phyloP scores from a whole-genome alignment of 2,329 filamentous ascomycete genomes.

The Stemphylium lycopersici region DNA sequence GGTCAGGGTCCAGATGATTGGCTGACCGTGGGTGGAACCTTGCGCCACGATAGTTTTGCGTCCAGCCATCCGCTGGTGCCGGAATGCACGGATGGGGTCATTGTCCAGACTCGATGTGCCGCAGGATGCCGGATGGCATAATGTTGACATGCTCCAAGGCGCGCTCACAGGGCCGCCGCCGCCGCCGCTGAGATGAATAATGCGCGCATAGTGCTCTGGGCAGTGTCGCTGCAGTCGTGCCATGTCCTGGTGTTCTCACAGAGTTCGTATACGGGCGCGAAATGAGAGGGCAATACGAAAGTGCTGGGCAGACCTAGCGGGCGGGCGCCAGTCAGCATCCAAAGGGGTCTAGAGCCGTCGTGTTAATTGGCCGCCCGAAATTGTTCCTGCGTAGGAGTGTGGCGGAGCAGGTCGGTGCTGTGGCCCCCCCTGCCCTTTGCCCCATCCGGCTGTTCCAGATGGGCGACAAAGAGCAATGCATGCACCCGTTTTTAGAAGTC shows the following conservation, averaged over 20 bases:
- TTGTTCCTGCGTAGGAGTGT: conserved; percentile 31
- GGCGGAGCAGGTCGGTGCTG: conserved; percentile 24
- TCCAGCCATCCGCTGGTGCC: conserved; percentile 12
- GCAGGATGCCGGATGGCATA: conserved; percentile 15
- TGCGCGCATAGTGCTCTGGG: neutral
- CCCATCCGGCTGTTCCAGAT: conserved; percentile 20
- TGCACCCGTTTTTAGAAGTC: conserved; percentile 18
- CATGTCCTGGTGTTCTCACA: neutral
- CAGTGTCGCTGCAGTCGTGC: no score
- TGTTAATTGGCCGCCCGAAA: conserved; percentile 19
- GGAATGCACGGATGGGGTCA: conserved; percentile 23
- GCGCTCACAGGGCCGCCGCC: neutral
- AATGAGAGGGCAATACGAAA: conserved; percentile 6
- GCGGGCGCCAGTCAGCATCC: conserved; percentile 14
- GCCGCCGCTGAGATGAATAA: neutral
- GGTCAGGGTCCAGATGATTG: conserved; percentile 3
- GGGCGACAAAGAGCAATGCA: conserved; percentile 4
- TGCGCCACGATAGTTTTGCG: conserved; percentile 7
- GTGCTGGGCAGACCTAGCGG: conserved; percentile 9
- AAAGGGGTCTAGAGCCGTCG: conserved; percentile 4
- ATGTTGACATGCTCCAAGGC: neutral
- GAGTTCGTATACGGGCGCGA: neutral
- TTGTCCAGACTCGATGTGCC: conserved; percentile 11
- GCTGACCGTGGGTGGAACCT: neutral
- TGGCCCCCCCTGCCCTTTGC: conserved; percentile 4